These are phyloP conservation scores for Fusarium xyrophilum DNA, from an alignment of 2,329 filamentous ascomycete species.

Conservation along the genomic window DNA sequence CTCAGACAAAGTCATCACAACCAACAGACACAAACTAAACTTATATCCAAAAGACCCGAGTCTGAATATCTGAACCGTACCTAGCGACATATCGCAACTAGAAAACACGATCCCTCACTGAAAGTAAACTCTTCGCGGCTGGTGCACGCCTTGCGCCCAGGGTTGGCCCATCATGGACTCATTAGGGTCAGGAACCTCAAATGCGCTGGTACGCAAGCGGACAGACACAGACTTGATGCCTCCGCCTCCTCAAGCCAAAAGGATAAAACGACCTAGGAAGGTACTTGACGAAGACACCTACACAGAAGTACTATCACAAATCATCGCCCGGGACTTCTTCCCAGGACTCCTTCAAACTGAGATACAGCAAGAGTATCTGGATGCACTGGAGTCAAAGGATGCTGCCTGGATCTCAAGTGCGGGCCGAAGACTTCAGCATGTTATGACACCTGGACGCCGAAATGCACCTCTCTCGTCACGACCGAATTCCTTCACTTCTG, in stretches of 20 bases:
- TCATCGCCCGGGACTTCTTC: slow-evolving; percentile 97
- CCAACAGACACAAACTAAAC: background rate
- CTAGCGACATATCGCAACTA: background rate
- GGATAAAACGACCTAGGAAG: slow-evolving; percentile 87
- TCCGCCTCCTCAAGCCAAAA: slow-evolving; percentile 82
- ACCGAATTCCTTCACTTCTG: slow-evolving; percentile 39
- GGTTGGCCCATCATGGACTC: slow-evolving; percentile 47
- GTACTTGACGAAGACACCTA: slow-evolving; percentile 95
- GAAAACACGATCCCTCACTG: background rate
- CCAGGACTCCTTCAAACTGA: slow-evolving; percentile 87
- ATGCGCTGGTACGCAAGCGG: slow-evolving; percentile 71
- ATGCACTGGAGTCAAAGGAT: slow-evolving; percentile 87
- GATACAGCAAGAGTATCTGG: slow-evolving; percentile 88
- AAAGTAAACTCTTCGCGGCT: background rate
- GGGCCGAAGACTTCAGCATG: slow-evolving; percentile 71
- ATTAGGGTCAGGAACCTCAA: slow-evolving; percentile 49
- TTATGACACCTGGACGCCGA: slow-evolving; percentile 78
- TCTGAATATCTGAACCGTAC: background rate
- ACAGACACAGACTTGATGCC: slow-evolving; percentile 79
- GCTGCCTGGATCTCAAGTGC: slow-evolving; percentile 85
- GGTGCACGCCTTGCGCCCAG: background rate
- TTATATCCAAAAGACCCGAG: background rate
- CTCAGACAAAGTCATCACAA: background rate
- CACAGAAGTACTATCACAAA: slow-evolving; percentile 86
- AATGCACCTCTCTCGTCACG: slow-evolving; percentile 33